A percentile compares a stretch with the other conserved stretches of the same genome.
Conservation (phyloP, 78 protist genomes). For the Dictyostelium intermedium region DNA sequence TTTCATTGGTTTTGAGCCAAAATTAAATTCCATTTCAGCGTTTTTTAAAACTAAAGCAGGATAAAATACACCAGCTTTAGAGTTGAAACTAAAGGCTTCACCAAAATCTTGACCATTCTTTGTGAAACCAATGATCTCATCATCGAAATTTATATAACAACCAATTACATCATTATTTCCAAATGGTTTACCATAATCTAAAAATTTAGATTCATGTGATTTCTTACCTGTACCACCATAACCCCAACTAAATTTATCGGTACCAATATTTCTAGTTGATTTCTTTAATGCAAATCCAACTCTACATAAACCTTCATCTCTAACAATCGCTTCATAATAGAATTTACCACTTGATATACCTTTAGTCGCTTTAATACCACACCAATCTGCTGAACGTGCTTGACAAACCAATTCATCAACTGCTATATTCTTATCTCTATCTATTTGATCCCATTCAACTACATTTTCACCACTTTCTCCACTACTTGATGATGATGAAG, state of each 20-base stretch:
- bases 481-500: not conserved
- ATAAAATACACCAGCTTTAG: constrained; percentile 22
- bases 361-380: constrained; percentile 55
- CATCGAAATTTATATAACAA: constrained; percentile 63
- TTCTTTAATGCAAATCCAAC: constrained; percentile 77
- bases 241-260: constrained; percentile 79
- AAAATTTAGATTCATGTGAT: constrained; percentile 56
- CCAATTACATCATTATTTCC: constrained; percentile 81
- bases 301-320: constrained; percentile 87
- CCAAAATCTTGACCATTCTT: constrained; percentile 87
- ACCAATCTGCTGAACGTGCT: constrained; percentile 57
- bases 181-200: constrained; percentile 79
- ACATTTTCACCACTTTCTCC: too few relatives aligned
- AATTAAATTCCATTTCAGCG: constrained; percentile 67
- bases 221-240: constrained; percentile 87
- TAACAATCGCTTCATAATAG: constrained; percentile 82
- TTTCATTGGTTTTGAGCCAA: constrained; percentile 29
- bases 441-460: constrained; percentile 7
- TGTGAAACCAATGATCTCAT: constrained; percentile 37
- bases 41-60: constrained; percentile 72
- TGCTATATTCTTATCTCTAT: constrained; percentile 53
- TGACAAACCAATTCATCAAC: constrained; percentile 63
- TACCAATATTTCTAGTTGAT: constrained; percentile 74
- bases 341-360: constrained; percentile 73
- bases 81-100: constrained; percentile 49